These are phyloP conservation scores for Neofusicoccum cordaticola DNA, from an alignment of 2,329 filamentous ascomycete genomes.

Conservation along the genomic window DNA sequence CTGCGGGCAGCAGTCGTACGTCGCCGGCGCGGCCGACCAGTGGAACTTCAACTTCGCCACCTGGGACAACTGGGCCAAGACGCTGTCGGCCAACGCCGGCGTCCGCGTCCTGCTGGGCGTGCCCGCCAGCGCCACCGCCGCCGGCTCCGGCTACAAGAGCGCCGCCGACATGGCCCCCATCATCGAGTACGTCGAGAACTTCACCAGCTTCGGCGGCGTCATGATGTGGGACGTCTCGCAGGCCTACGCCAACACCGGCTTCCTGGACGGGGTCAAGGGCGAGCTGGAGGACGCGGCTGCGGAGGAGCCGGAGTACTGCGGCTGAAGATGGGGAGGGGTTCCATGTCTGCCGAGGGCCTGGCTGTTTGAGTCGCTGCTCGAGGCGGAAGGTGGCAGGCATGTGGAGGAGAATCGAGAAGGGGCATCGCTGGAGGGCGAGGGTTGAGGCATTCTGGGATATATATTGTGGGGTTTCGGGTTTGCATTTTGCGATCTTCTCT, in stretches of 20 bases:
- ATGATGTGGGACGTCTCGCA: slow-evolving; percentile 63
- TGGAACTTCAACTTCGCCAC: slow-evolving; percentile 60
- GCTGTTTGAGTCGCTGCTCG: too few species aligned
- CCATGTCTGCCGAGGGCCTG: too few species aligned
- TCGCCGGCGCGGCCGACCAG: slow-evolving; percentile 43
- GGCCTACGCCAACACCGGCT: slow-evolving; percentile 30
- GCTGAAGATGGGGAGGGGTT: background rate
- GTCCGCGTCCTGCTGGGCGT: slow-evolving; percentile 63
- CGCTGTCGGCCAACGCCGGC: slow-evolving; percentile 54
- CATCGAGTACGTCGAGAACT: slow-evolving; percentile 55
- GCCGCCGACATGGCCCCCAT: slow-evolving; percentile 49
- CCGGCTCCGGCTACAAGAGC: slow-evolving; percentile 56
- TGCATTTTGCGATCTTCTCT: too few species aligned
- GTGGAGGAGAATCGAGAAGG: too few species aligned
- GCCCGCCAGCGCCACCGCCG: slow-evolving; percentile 53
- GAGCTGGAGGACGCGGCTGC: background rate
- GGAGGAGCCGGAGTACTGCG: background rate
- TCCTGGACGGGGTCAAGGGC: slow-evolving; percentile 24
- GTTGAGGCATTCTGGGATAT: too few species aligned
- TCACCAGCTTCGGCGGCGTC: slow-evolving; percentile 61
- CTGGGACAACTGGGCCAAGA: slow-evolving; percentile 66
- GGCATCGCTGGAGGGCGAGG: too few species aligned
- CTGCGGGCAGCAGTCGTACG: slow-evolving; percentile 58
- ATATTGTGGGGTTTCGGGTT: too few species aligned
- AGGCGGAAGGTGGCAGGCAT: too few species aligned